Evolutionary conservation across 805 yeast genomes (phyloP), one percentile per base, ranked within the genome.

Genomic region (Sungouiella thailandica): DNA sequence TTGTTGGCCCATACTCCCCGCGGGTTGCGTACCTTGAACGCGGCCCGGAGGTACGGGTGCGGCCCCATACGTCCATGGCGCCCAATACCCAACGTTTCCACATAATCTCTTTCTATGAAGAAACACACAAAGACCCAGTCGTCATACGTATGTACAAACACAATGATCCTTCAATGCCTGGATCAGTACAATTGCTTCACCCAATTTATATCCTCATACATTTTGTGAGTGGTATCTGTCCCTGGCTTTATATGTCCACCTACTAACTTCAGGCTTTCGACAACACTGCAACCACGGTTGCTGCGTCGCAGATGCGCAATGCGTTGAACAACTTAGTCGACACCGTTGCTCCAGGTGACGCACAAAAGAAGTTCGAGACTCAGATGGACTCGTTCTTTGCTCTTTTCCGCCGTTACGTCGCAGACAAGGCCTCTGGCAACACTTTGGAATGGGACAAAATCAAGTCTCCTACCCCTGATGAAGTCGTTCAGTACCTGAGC

Each of bases 231-330:
- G 9, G n/a, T n/a, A n/a, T n/a, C n/a, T n/a, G n/a, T n/a, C n/a
- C n/a, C n/a, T n/a, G n/a, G n/a, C n/a, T n/a, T n/a, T n/a, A n/a
- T n/a, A n/a, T 31, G 4, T 13, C 20, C 23, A 29, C 51, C 55
- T 49, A 50, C 48, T 55, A 25, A 19, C 7, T 53, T 17, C 59
- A 80, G 75, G 95, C 95, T 15, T 90, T 93, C 54, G 98, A 90
- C 63, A 85, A 85, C 68, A 85, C 94, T 44, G 86, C 96, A 30
- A 86, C 96, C 36, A 85, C 85, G 43, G 93, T 88, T 42, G 96
- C 97, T 18, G 97, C 97, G 5, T 83, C 95, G 44, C 97, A 87
- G 64, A 93, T 90, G 97, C 81, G 97, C 58, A 90, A 93, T 60
- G 90, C 95, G 2, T 76, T 93, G 63, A 90, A 90, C 74, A 77